Percentiles rank a stretch among this genome's conserved stretches.
These are phyloP conservation scores for Alliaria petiolata DNA, from an alignment of 345 rosid genomes.

Conservation along the genomic window DNA sequence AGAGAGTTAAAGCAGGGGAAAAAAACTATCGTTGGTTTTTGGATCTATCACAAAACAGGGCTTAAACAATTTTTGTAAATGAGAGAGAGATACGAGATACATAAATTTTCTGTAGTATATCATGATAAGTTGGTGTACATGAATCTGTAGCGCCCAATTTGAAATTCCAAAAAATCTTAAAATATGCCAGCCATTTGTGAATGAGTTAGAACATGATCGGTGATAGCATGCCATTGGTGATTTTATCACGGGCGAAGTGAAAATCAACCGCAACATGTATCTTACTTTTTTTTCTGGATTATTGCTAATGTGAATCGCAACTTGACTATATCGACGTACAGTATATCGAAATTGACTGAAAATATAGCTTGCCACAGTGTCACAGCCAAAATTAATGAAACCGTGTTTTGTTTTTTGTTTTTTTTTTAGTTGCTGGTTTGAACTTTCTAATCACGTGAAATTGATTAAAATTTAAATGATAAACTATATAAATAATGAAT, in stretches of 20 bases:
- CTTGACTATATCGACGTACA: neutral
- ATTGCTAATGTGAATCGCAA: neutral
- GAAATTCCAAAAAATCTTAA: too few species aligned
- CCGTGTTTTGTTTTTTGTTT: neutral
- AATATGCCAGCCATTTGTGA: neutral
- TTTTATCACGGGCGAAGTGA: neutral
- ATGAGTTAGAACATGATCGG: neutral
- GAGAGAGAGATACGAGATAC: too few species aligned
- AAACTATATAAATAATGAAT: neutral
- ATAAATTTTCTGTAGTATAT: too few species aligned
- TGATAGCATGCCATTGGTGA: neutral
- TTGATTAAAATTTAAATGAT: neutral
- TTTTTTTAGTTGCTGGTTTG: neutral
- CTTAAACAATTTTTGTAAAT: too few species aligned
- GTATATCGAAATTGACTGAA: neutral
- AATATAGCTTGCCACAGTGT: too few species aligned
- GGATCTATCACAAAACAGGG: neutral
- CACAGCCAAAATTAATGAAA: neutral
- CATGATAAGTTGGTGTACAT: too few species aligned
- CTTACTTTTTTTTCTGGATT: neutral
- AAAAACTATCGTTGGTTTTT: neutral
- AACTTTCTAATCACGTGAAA: neutral
- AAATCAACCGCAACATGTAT: neutral
- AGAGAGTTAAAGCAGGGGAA: too few species aligned
- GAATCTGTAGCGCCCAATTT: too few species aligned